A percentile compares a stretch with the other conserved stretches of the same genome.
Conservation (phyloP, 495 filamentous ascomycete genomes). For the Acidiella bohemica region DNA sequence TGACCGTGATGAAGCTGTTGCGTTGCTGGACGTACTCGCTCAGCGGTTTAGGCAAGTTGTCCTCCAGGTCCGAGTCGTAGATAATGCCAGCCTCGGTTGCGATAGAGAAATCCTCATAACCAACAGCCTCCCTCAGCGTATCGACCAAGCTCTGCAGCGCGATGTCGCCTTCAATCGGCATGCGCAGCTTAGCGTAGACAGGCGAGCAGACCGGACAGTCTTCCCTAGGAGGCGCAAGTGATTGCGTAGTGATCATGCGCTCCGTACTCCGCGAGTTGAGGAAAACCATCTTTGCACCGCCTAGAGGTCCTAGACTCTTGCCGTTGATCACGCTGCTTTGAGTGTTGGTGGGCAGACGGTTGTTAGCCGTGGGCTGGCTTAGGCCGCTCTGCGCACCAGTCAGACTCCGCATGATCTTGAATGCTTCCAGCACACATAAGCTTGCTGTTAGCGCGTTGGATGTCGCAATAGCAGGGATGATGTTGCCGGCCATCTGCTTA, state of each 20-base stretch:
- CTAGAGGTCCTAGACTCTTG: constrained; percentile 5
- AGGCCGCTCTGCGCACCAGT: constrained; percentile 35
- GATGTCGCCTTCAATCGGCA: constrained; percentile 52
- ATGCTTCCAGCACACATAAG: constrained; percentile 82
- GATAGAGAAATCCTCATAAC: constrained; percentile 75
- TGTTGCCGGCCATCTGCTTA: constrained; percentile 98
- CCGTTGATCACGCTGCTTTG: background rate
- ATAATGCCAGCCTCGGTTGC: constrained; percentile 57
- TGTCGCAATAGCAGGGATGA: constrained; percentile 96
- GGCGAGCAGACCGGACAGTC: constrained; percentile 72
- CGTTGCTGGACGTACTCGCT: constrained; percentile 57
- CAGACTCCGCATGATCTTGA: constrained; percentile 60
- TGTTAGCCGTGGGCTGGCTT: constrained; percentile 34
- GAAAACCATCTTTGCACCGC: constrained; percentile 47
- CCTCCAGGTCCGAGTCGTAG: constrained; percentile 79
- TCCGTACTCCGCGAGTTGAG: constrained; percentile 54
- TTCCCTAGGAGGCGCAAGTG: constrained; percentile 61
- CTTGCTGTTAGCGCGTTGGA: constrained; percentile 95
- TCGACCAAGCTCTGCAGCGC: constrained; percentile 75
- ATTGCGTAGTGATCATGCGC: constrained; percentile 59
- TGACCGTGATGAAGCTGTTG: constrained; percentile 68
- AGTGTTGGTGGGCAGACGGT: constrained; percentile 1
- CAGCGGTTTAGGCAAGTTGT: constrained; percentile 69
- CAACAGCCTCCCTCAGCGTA: constrained; percentile 52
- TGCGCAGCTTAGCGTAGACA: constrained; percentile 47